Conservation (phyloP, 2,329 filamentous ascomycete genomes). For the Fusarium sterilihyphosum region DNA sequence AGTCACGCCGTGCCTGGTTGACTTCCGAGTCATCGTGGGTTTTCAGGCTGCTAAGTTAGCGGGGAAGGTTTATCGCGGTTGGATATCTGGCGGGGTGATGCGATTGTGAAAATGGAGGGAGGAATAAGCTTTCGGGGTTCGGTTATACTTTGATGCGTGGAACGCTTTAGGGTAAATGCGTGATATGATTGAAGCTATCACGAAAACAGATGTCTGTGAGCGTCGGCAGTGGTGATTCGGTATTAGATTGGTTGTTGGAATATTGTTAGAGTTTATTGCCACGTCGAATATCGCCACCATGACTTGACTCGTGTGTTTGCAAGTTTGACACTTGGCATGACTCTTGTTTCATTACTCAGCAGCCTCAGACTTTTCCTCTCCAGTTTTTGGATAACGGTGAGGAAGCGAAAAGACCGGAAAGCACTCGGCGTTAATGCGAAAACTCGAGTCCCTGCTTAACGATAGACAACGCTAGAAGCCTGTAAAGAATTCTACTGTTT, state of each 20-base stretch:
- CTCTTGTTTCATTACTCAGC: background rate
- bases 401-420: background rate
- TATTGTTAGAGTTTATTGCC: background rate
- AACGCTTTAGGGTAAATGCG: background rate
- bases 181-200: background rate
- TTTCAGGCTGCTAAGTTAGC: background rate
- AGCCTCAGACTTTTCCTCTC: background rate
- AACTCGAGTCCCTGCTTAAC: background rate
- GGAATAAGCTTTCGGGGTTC: background rate
- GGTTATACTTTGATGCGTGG: background rate
- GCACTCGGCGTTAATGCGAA: conserved; percentile 18
- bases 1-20: background rate
- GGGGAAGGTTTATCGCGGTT: background rate
- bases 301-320: background rate
- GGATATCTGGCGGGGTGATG: background rate
- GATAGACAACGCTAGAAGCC: conserved; percentile 16
- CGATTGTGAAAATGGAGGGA: background rate
- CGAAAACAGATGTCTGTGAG: background rate
- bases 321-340: background rate
- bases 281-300: background rate
- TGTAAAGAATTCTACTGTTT: conserved; percentile 12
- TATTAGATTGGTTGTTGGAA: background rate
- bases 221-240: background rate
- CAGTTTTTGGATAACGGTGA: background rate
- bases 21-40: background rate